phyloP scores from a whole-genome alignment of 2,329 filamentous ascomycete species.

The Fusarium compactum region DNA sequence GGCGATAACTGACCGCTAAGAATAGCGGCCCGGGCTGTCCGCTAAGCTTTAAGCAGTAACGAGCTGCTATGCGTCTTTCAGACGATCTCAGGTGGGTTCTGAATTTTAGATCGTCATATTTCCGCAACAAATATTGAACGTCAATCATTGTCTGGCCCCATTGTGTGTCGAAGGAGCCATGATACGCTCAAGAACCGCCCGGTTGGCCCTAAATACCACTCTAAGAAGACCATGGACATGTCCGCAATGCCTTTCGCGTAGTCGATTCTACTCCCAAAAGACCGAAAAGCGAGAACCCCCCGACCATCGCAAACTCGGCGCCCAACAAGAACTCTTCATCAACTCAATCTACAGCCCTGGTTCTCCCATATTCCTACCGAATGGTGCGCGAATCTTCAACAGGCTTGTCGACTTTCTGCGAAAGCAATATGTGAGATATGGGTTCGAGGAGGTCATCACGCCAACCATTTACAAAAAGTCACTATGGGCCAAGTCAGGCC shows the following conservation, averaged over 20 bases:
- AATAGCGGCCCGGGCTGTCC: slow-evolving; percentile 36
- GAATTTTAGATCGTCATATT: slow-evolving; percentile 29
- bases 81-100: slow-evolving; percentile 8
- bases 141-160: slow-evolving; percentile 19
- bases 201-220: slow-evolving; percentile 34
- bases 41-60: slow-evolving; percentile 45
- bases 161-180: slow-evolving; percentile 42
- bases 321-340: slow-evolving; percentile 81
- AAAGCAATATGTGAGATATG: slow-evolving; percentile 85
- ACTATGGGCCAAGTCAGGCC: slow-evolving; percentile 86
- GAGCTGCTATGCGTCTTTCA: slow-evolving; percentile 32
- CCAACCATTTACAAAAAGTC: slow-evolving; percentile 92
- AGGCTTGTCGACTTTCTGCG: slow-evolving; percentile 84
- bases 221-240: slow-evolving; percentile 50
- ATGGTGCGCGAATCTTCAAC: slow-evolving; percentile 86
- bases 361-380: slow-evolving; percentile 85
- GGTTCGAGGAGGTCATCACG: slow-evolving; percentile 89
- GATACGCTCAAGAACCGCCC: slow-evolving; percentile 48
- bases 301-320: slow-evolving; percentile 71
- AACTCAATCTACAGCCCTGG: slow-evolving; percentile 85
- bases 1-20: slow-evolving; percentile 31
- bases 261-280: slow-evolving; percentile 50
- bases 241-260: slow-evolving; percentile 47
- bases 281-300: slow-evolving; percentile 52
- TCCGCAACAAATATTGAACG: slow-evolving; percentile 3